Evolutionary conservation across 208 protist species (phyloP), one percentile per base, ranked within the genome.

Genomic region (Leishmania guyanensis): DNA sequence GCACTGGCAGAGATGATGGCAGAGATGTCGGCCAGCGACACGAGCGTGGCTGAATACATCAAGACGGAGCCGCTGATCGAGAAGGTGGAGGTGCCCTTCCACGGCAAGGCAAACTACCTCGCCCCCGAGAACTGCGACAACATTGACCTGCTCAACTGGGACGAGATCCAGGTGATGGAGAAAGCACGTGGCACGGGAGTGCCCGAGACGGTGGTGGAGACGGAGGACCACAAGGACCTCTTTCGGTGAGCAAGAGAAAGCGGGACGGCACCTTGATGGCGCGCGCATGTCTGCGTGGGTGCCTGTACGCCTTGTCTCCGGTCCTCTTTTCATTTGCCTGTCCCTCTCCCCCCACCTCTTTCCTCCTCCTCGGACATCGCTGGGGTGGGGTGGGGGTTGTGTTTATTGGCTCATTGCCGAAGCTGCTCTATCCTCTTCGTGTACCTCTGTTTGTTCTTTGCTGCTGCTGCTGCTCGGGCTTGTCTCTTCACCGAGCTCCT

Each of bases 111-210:
- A 17, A 90, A 91, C 82, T 95, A 94, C 83, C 82, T 97, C 10
- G 88, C 92, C n/a, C 87, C 91, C 22, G 92, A 95, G 77, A 97
- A 97, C 84, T 97, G 93, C 80, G 92, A 97, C 81, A 84, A 95
- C 85, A 95, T 97, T 80, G 90, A 94, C 58, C 62, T 87, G 83
- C 83, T 94, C 58, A 86, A 95, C 79, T 95, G 90, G 93, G 87
- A 92, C 8, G 83, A 80, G 17, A 88, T 96, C 53, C 66, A 94
- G 75, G 93, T 95, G 71, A 79, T 86, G 68, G 88, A 94, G 85
- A 29, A 66, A 58, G 70, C 77, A 64, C 58, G 46, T 4, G 80
- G 79, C 58, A 78, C 54, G 51, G 88, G 75, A 9, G 62, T 69
- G 26, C 87, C 91, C 48, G 90, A 90, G 29, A 88, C 92, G 22